phyloP scores from a whole-genome alignment of 441 rosid genomes.

The Dalechampia spathulata region DNA sequence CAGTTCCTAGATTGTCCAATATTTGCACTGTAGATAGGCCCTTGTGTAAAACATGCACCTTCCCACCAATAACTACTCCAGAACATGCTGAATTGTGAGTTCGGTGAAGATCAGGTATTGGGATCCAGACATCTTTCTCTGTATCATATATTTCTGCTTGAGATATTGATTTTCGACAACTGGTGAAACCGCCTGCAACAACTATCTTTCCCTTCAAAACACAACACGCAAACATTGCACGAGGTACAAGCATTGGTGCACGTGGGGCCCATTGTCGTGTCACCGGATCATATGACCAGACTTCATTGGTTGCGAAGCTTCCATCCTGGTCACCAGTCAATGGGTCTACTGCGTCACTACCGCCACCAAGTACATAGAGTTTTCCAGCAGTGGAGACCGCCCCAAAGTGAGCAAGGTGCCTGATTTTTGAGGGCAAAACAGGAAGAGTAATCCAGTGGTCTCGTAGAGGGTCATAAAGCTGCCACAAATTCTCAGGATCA shows the following conservation, averaged over 20 bases:
- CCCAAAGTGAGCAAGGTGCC: constrained; percentile 86
- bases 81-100: constrained; percentile 88
- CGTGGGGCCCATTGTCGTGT: constrained; percentile 48
- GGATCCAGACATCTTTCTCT: constrained; percentile 61
- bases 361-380: constrained; percentile 87
- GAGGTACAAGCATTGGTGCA: constrained; percentile 81
- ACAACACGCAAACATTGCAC: constrained; percentile 96
- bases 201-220: constrained; percentile 72
- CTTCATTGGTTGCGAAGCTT: constrained; percentile 84
- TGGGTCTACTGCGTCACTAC: constrained; percentile 90
- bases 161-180: constrained; percentile 80
- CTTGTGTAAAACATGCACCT: constrained; percentile 77
- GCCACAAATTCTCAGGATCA: constrained; percentile 94
- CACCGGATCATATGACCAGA: constrained; percentile 83
- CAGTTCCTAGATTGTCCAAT: constrained; percentile 43
- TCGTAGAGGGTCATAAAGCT: constrained; percentile 70
- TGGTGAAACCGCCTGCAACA: constrained; percentile 91
- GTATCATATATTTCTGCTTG: constrained; percentile 90
- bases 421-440: constrained; percentile 72
- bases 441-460: constrained; percentile 90
- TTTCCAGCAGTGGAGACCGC: constrained; percentile 54
- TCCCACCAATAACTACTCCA: constrained; percentile 61
- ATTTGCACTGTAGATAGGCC: constrained; percentile 85
- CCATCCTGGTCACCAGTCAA: constrained; percentile 91
- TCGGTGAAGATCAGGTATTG: constrained; percentile 73